Percentiles rank a stretch among this genome's conserved stretches.
Evolutionary conservation across 2,329 filamentous ascomycete species (phyloP).

Genomic region (Phyllosticta paracitricarpa): DNA sequence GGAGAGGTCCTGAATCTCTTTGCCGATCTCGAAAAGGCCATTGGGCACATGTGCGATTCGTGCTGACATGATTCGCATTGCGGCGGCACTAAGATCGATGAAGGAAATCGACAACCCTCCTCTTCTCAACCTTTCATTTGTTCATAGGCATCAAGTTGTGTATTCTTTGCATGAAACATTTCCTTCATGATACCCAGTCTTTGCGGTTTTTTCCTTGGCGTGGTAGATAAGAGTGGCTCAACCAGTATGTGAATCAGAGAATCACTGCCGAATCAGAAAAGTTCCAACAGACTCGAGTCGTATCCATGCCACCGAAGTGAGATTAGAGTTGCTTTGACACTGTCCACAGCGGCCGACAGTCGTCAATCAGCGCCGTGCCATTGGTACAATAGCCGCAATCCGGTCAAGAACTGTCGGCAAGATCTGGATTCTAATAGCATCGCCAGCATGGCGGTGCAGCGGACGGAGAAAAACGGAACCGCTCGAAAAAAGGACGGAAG

Average conservation of each 20-base stretch:
- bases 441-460: not conserved
- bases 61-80: not conserved
- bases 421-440: not conserved
- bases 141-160: not conserved
- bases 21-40: constrained; percentile 32
- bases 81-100: not conserved
- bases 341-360: not conserved
- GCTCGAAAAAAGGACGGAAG: not conserved
- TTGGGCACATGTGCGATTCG: constrained; percentile 31
- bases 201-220: not conserved
- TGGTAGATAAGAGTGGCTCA: not conserved
- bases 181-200: not conserved
- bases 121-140: not conserved
- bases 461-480: not conserved
- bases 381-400: not conserved
- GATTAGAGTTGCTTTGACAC: not conserved
- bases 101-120: not conserved
- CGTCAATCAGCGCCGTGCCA: not conserved
- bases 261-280: not conserved
- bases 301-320: not conserved
- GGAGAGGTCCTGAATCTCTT: constrained; percentile 32
- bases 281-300: not conserved
- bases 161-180: not conserved
- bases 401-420: not conserved
- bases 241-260: not conserved